Evolutionary conservation across 1,139 yeast species (phyloP).

Genomic region (Scheffersomyces insectosa): DNA sequence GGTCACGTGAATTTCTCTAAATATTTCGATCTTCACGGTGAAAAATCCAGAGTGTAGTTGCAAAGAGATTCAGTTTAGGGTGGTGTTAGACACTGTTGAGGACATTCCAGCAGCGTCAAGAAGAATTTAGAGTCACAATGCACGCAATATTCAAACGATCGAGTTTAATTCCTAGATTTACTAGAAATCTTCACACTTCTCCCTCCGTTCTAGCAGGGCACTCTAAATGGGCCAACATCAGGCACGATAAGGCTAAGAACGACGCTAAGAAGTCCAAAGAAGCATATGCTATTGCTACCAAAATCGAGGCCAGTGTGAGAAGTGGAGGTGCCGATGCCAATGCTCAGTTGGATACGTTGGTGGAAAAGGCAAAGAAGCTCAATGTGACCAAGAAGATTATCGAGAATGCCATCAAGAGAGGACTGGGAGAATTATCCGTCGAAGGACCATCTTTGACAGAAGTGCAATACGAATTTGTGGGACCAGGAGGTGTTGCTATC

Average conservation of each 20-base stretch:
- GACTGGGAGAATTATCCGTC: slow-evolving; percentile 53
- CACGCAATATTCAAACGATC: too few relatives aligned
- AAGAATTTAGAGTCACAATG: too few relatives aligned
- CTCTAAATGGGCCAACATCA: slow-evolving; percentile 92
- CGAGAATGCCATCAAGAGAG: slow-evolving; percentile 84
- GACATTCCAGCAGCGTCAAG: too few relatives aligned
- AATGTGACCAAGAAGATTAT: slow-evolving; percentile 84
- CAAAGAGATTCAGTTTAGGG: too few relatives aligned
- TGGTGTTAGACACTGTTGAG: too few relatives aligned
- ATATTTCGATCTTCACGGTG: too few relatives aligned
- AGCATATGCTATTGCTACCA: slow-evolving; percentile 70
- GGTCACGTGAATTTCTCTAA: too few relatives aligned
- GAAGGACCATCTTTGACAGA: slow-evolving; percentile 39
- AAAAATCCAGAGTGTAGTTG: too few relatives aligned
- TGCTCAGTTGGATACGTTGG: slow-evolving; percentile 68
- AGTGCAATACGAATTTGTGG: slow-evolving; percentile 82
- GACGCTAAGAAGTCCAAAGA: slow-evolving; percentile 76
- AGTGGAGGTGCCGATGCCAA: slow-evolving; percentile 59
- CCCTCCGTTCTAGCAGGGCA: slow-evolving; percentile 58
- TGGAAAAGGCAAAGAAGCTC: slow-evolving; percentile 76
- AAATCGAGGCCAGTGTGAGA: slow-evolving; percentile 73
- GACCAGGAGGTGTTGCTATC: slow-evolving; percentile 88
- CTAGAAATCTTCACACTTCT: too few relatives aligned
- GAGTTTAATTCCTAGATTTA: too few relatives aligned
- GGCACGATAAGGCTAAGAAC: slow-evolving; percentile 91